These are phyloP conservation scores for Melastoma candidum DNA, from an alignment of 441 rosid species.

Conservation along the genomic window DNA sequence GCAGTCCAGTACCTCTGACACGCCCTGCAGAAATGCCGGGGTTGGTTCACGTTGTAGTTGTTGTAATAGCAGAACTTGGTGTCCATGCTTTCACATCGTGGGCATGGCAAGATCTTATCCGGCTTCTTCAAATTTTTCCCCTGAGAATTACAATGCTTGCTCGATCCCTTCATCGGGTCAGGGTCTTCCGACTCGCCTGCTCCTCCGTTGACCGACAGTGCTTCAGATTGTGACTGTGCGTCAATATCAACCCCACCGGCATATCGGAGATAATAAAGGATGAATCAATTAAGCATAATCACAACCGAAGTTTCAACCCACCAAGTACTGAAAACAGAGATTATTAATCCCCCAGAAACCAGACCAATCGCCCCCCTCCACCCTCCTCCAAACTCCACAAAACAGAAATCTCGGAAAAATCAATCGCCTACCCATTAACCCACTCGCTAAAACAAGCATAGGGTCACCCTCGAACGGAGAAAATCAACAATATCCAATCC, in stretches of 20 bases:
- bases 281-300: no score
- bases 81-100: conserved; percentile 87
- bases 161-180: conserved; percentile 21
- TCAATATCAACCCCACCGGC: no score
- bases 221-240: no score
- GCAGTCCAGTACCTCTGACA: conserved; percentile 96
- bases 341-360: no score
- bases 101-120: conserved; percentile 76
- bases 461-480: conserved; percentile 18
- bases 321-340: no score
- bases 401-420: no score
- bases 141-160: background rate
- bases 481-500: background rate
- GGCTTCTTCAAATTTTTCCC: conserved; percentile 72
- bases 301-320: no score
- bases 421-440: conserved; percentile 13
- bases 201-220: background rate
- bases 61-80: conserved; percentile 91
- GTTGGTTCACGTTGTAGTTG: conserved; percentile 83
- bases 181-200: conserved; percentile 28
- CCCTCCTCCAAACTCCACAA: no score
- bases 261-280: no score
- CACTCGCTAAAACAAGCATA: conserved; percentile 10
- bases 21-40: conserved; percentile 86
- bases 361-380: no score